Conservation (phyloP, 73 alveolate genomes). For the Tetrahymena malaccensis region DNA sequence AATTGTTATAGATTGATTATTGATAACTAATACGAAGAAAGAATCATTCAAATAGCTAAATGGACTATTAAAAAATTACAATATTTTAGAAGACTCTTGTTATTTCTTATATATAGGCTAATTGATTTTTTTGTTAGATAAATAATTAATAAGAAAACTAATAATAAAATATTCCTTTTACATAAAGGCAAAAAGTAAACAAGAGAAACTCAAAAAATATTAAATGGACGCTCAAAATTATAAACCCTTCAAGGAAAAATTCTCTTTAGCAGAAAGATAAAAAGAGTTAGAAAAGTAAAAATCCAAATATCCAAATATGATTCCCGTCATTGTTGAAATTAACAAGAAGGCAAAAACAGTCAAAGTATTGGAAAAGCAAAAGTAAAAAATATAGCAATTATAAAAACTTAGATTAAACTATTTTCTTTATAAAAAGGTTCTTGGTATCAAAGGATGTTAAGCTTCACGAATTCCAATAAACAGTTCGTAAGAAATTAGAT, state of each 20-base stretch:
- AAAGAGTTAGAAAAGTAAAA: background rate
- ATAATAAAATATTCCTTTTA: background rate
- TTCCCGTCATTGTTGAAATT: conserved; percentile 22
- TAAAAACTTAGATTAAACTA: background rate
- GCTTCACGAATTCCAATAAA: conserved; percentile 3
- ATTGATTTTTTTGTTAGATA: too few relatives aligned
- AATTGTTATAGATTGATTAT: background rate
- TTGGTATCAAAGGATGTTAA: conserved; percentile 23
- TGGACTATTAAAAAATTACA: background rate
- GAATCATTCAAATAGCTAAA: background rate
- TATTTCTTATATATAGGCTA: background rate
- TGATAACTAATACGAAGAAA: background rate
- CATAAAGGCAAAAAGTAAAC: background rate
- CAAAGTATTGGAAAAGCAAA: background rate
- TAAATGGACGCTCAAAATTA: background rate
- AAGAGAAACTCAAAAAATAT: background rate
- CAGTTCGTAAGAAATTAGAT: background rate
- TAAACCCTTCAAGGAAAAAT: background rate
- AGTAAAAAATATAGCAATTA: background rate
- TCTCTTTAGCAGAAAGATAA: background rate
- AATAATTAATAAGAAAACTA: background rate
- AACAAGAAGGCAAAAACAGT: conserved; percentile 8
- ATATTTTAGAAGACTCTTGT: background rate
- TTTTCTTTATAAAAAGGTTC: background rate
- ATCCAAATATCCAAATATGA: conserved; percentile 2